Percentiles rank a stretch among this genome's conserved stretches.
These are phyloP conservation scores for Pelagophyceae sp. DNA, from an alignment of 352 stramenopile genomes.

Conservation along the genomic window DNA sequence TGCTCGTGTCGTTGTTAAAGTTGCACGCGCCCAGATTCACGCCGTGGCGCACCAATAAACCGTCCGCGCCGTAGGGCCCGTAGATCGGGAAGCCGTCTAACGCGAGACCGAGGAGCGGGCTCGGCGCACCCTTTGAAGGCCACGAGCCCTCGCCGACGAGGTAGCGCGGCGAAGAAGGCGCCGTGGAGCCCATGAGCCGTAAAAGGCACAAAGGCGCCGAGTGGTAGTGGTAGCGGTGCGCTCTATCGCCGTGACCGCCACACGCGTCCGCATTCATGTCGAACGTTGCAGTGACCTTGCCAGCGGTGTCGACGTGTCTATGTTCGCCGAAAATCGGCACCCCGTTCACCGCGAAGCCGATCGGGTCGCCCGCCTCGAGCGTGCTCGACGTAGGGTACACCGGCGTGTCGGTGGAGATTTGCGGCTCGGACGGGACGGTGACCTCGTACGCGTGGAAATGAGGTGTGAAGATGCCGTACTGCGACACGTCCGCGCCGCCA, in stretches of 20 bases:
- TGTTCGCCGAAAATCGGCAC: neutral
- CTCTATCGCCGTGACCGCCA: neutral
- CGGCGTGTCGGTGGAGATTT: neutral
- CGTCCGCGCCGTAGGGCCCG: neutral
- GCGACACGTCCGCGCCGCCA: neutral
- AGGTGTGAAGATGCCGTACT: too few relatives aligned
- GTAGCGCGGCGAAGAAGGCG: neutral
- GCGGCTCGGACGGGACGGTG: neutral
- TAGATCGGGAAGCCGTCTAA: neutral
- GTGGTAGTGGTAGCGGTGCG: neutral
- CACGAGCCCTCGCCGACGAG: neutral
- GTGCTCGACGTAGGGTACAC: neutral
- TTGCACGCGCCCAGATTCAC: slow-evolving; percentile 1
- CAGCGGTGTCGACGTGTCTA: too few relatives aligned
- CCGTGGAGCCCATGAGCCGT: neutral
- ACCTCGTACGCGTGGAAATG: too few relatives aligned
- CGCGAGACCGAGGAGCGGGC: neutral
- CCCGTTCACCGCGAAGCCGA: slow-evolving; percentile 11
- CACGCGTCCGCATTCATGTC: slow-evolving; percentile 4
- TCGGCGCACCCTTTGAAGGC: too few relatives aligned
- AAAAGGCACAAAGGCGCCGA: neutral
- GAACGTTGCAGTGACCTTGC: too few relatives aligned
- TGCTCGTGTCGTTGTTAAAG: neutral
- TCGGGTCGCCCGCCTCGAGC: neutral
- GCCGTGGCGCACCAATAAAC: neutral